Evolutionary conservation across 2,329 filamentous ascomycete genomes (phyloP), one percentile per base, ranked within the genome.

Genomic region (Knufia fluminis): DNA sequence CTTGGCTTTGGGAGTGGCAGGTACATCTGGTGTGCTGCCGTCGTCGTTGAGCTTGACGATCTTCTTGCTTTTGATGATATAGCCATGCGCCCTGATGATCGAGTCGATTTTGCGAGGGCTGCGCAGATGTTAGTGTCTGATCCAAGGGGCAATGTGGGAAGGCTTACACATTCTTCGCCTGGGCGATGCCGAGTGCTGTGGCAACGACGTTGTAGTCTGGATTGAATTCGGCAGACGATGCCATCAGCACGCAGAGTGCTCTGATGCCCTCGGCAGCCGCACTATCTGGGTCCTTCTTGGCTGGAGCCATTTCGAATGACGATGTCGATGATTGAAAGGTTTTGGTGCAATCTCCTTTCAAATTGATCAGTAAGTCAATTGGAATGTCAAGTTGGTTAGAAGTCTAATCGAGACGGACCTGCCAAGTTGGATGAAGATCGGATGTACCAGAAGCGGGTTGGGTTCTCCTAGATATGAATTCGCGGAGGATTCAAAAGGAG

Each of bases 61-160:
- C 24, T 42, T 49, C 17, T 42, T 42, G 36, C 19, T 22, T 28
- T 49, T 42, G 23, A 26, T 14, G n/a, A 28, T 9, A 36, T 39
- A 49, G 16, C 46, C 46, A 8, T 23, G 14, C 24, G 36, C 38
- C 12, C 19, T 49, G 24, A 49, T 36, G 26, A 49, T 42, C 14
- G 36, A 19, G 16, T 49, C 33, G 10, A 49, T 49, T 24, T 43
- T 49, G 24, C 46, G 46, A 49, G 46, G 38, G n/a, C 46, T 49
- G 20, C 10, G 4, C 17, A 20, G 9, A 24, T 4, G 42, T 49
- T 4, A 32, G 31, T 3, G 23, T 14, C 6, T n/a, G 3, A 12
- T 7, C 22, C 9, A 35, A 19, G 35, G 26, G 8, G n/a, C 10
- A 10, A 36, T 4, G 4, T 31, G 4, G 24, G 45, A 4, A 17